Conservation (phyloP, 352 stramenopile genomes). For the Phytophthora litchii region DNA sequence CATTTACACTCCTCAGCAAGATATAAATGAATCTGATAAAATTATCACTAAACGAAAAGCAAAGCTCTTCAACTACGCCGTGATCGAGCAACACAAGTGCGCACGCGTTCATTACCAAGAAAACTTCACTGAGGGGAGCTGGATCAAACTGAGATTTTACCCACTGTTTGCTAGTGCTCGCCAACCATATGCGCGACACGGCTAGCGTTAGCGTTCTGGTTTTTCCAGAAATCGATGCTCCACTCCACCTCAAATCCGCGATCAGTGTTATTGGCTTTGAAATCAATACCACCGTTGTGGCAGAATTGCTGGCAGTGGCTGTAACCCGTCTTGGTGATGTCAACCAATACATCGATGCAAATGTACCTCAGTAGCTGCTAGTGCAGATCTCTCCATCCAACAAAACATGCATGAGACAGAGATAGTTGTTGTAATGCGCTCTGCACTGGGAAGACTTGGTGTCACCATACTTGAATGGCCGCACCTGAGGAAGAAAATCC, state of each 20-base stretch:
- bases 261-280: constrained; percentile 48
- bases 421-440: constrained; percentile 37
- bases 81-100: no score
- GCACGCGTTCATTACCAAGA: no score
- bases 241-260: constrained; percentile 45
- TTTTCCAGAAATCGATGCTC: constrained; percentile 64
- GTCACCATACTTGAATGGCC: constrained; percentile 46
- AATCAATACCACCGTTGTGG: constrained; percentile 50
- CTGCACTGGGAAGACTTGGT: constrained; percentile 59
- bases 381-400: constrained; percentile 59
- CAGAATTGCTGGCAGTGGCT: constrained; percentile 55
- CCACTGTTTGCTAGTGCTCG: constrained; percentile 28
- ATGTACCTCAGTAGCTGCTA: constrained; percentile 63
- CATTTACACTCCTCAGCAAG: no score
- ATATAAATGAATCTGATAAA: no score
- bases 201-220: constrained; percentile 48
- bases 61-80: no score
- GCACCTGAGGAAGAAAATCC: no score
- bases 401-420: constrained; percentile 47
- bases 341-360: constrained; percentile 63
- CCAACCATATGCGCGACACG: constrained; percentile 54
- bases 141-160: constrained; percentile 44
- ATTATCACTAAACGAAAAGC: no score
- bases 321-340: constrained; percentile 59
- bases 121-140: constrained; percentile 49